Evolutionary conservation across 164 flowering plant genomes (phyloP).

Genomic region (Dillenia suffruticosa): DNA sequence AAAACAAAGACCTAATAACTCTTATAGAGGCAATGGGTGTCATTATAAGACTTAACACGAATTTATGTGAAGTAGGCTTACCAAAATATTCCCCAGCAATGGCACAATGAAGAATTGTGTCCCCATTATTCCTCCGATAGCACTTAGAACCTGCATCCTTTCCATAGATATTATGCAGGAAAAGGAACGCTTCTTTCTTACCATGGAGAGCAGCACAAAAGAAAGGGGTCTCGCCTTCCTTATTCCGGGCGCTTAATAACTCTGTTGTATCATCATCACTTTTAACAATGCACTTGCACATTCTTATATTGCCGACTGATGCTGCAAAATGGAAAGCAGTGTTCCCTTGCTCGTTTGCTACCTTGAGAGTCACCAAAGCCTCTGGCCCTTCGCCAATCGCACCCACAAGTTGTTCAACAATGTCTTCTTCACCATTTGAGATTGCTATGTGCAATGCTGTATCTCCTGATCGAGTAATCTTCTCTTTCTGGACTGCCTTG

Average conservation of each 20-base stretch:
- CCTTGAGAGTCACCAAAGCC: neutral
- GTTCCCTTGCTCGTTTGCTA: conserved; percentile 4
- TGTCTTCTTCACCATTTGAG: neutral
- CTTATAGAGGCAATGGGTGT: too few species aligned
- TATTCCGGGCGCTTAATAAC: conserved; percentile 9
- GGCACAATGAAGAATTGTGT: conserved; percentile 24
- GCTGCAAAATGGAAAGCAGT: conserved; percentile 27
- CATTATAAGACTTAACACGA: too few species aligned
- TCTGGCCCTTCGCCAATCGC: neutral
- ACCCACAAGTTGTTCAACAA: neutral
- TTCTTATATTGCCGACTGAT: conserved; percentile 9
- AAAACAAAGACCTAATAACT: too few species aligned
- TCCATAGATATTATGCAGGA: neutral
- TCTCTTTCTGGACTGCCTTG: neutral
- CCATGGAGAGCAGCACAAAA: conserved; percentile 20
- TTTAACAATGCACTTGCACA: conserved; percentile 8
- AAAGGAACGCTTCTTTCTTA: conserved; percentile 6
- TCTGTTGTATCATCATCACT: neutral
- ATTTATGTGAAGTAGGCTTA: neutral
- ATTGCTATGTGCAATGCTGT: conserved; percentile 26
- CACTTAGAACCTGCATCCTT: neutral
- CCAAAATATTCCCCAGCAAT: conserved; percentile 19
- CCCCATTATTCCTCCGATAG: conserved; percentile 20
- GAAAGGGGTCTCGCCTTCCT: conserved; percentile 16
- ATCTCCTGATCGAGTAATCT: conserved; percentile 20